These are phyloP conservation scores for Dothistroma pini DNA, from an alignment of 2,329 filamentous ascomycete genomes.

Conservation along the genomic window DNA sequence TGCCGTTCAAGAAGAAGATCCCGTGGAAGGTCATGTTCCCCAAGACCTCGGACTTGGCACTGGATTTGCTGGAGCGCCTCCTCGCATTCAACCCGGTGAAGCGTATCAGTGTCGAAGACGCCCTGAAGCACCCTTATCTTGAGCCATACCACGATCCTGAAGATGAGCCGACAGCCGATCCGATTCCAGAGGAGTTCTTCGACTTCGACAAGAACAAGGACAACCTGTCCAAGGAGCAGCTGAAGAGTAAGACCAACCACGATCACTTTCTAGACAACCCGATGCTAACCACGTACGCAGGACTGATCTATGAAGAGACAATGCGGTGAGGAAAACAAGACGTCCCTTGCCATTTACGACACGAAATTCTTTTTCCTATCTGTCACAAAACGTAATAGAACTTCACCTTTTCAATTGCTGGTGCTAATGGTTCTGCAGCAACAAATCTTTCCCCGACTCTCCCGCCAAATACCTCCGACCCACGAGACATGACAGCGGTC, in stretches of 20 bases:
- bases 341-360: slow-evolving; percentile 14
- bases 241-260: slow-evolving; percentile 65
- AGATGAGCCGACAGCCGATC: slow-evolving; percentile 92
- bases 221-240: slow-evolving; percentile 93
- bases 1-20: slow-evolving; percentile 99
- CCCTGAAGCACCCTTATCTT: slow-evolving; percentile 93
- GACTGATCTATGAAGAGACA: slow-evolving; percentile 95
- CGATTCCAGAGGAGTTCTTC: slow-evolving; percentile 98
- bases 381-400: slow-evolving; percentile 15
- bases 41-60: slow-evolving; percentile 94
- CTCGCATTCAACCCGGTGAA: slow-evolving; percentile 98
- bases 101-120: slow-evolving; percentile 96
- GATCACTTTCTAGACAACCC: not conserved
- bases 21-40: slow-evolving; percentile 96
- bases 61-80: slow-evolving; percentile 92
- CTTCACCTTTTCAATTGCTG: slow-evolving; percentile 6
- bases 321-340: slow-evolving; percentile 56
- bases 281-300: slow-evolving; percentile 36
- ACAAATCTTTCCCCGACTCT: slow-evolving; percentile 16
- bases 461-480: slow-evolving; percentile 12
- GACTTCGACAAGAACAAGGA: slow-evolving; percentile 99
- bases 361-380: slow-evolving; percentile 15
- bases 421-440: slow-evolving; percentile 21
- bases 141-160: slow-evolving; percentile 99
- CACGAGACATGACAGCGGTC: not conserved